Percentiles rank a stretch among this genome's conserved stretches.
Evolutionary conservation across 805 yeast species (phyloP).

Genomic region (Monosporozyma yasuniensis): DNA sequence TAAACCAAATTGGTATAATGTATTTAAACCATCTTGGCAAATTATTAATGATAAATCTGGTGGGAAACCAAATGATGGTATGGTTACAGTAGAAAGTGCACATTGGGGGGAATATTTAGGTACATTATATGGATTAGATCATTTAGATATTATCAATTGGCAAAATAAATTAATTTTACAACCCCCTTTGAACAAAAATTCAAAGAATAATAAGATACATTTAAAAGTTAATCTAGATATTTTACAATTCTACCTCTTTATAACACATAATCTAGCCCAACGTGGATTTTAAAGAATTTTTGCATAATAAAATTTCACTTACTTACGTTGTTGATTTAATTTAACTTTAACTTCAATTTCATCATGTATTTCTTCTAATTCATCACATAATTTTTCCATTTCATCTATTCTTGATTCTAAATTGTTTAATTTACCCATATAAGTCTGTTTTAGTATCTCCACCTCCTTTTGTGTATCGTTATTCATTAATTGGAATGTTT

Average conservation of each 20-base stretch:
- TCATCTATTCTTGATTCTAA: constrained; percentile 33
- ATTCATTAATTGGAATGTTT: constrained; percentile 16
- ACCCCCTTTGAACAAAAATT: constrained; percentile 19
- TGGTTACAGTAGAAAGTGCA: constrained; percentile 70
- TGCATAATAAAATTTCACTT: no score
- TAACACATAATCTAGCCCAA: constrained; percentile 53
- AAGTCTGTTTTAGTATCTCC: constrained; percentile 21
- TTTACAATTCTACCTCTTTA: constrained; percentile 56
- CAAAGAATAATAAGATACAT: constrained; percentile 3
- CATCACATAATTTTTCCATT: constrained; percentile 41
- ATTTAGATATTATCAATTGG: constrained; percentile 82
- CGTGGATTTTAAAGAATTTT: constrained; percentile 51
- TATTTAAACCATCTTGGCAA: constrained; percentile 57
- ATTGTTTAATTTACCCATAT: constrained; percentile 15
- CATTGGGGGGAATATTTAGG: constrained; percentile 83
- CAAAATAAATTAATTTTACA: constrained; percentile 36
- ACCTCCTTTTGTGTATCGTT: constrained; percentile 23
- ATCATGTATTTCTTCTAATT: constrained; percentile 53
- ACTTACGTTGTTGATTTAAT: constrained; percentile 8
- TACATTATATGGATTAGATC: constrained; percentile 70
- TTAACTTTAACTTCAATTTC: constrained; percentile 42
- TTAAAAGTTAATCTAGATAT: constrained; percentile 42
- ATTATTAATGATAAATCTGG: constrained; percentile 38
- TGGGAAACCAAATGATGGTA: constrained; percentile 68
- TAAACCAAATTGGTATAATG: constrained; percentile 50